Evolutionary conservation across 805 yeast species (phyloP).

Genomic region (Candida maltosa): DNA sequence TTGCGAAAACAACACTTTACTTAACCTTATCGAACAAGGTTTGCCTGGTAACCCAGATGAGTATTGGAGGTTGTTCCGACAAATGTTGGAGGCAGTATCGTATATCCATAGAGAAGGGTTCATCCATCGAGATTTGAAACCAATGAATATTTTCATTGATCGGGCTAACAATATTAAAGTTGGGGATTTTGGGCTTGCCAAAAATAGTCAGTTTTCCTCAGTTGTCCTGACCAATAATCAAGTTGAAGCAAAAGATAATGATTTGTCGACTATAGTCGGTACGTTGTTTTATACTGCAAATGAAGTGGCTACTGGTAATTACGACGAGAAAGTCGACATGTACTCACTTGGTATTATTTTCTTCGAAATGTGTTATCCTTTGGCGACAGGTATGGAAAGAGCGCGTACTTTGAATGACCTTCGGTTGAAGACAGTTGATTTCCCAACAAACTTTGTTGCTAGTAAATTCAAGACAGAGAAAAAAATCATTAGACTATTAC

Average conservation of each 20-base stretch:
- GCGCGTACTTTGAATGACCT: constrained; percentile 66
- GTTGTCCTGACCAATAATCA: constrained; percentile 37
- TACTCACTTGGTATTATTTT: constrained; percentile 92
- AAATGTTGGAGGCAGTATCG: constrained; percentile 81
- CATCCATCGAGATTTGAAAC: constrained; percentile 92
- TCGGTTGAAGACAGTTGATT: constrained; percentile 55
- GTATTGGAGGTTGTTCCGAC: constrained; percentile 88
- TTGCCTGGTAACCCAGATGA: constrained; percentile 68
- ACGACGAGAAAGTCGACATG: constrained; percentile 93
- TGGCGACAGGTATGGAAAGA: constrained; percentile 93
- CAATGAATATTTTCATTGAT: constrained; percentile 93
- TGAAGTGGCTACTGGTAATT: constrained; percentile 78
- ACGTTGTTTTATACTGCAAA: constrained; percentile 90
- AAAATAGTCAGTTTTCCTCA: constrained; percentile 62
- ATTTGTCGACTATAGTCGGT: constrained; percentile 89
- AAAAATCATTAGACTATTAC: constrained; percentile 59
- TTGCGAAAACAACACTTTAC: constrained; percentile 89
- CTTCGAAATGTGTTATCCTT: constrained; percentile 87
- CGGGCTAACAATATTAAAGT: constrained; percentile 83
- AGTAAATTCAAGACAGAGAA: constrained; percentile 55
- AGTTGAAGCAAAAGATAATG: constrained; percentile 63
- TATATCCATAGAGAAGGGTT: constrained; percentile 93
- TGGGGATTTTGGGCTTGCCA: constrained; percentile 97
- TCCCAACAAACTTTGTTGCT: constrained; percentile 67
- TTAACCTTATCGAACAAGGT: constrained; percentile 74